Percentiles rank a stretch among this genome's conserved stretches.
These are phyloP conservation scores for Skeletonema tropicum DNA, from an alignment of 108 stramenopile species.

Conservation along the genomic window DNA sequence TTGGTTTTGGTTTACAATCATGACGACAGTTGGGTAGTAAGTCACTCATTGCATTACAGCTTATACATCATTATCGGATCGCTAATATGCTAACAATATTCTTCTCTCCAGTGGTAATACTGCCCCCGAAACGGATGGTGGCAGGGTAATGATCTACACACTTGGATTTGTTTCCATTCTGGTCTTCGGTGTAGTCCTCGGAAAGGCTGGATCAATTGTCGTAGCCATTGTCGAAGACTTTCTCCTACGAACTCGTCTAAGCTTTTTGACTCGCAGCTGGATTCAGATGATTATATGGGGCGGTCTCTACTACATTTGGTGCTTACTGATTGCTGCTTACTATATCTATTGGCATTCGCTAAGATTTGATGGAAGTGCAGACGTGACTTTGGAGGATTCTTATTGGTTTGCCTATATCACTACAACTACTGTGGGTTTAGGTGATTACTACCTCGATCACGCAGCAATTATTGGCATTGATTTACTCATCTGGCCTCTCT, in stretches of 20 bases:
- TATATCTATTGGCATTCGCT: constrained; percentile 10
- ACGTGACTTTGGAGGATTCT: constrained; percentile 24
- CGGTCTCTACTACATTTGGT: constrained; percentile 30
- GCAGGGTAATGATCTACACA: constrained; percentile 41
- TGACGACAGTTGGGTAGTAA: constrained; percentile 20
- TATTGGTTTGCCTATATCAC: constrained; percentile 57
- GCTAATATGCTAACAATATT: constrained; percentile 41
- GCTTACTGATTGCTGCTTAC: constrained; percentile 30
- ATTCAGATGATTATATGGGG: constrained; percentile 47
- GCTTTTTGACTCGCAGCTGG: constrained; percentile 21
- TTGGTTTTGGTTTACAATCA: constrained; percentile 33
- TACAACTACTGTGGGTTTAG: constrained; percentile 56
- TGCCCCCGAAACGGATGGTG: constrained; percentile 45
- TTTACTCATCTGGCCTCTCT: constrained; percentile 18
- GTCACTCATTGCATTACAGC: constrained; percentile 35
- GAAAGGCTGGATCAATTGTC: constrained; percentile 46
- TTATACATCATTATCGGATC: constrained; percentile 59
- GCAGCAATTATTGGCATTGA: constrained; percentile 41
- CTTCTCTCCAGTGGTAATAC: constrained; percentile 44
- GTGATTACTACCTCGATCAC: constrained; percentile 52
- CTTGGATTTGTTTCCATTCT: constrained; percentile 55
- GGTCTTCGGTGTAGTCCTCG: constrained; percentile 45
- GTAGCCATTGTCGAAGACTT: constrained; percentile 49
- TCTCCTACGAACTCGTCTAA: constrained; percentile 3
- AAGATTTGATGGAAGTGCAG: constrained; percentile 12